Evolutionary conservation across 805 yeast genomes (phyloP), one percentile per base, ranked within the genome.

Genomic region (Starmerella sp.): DNA sequence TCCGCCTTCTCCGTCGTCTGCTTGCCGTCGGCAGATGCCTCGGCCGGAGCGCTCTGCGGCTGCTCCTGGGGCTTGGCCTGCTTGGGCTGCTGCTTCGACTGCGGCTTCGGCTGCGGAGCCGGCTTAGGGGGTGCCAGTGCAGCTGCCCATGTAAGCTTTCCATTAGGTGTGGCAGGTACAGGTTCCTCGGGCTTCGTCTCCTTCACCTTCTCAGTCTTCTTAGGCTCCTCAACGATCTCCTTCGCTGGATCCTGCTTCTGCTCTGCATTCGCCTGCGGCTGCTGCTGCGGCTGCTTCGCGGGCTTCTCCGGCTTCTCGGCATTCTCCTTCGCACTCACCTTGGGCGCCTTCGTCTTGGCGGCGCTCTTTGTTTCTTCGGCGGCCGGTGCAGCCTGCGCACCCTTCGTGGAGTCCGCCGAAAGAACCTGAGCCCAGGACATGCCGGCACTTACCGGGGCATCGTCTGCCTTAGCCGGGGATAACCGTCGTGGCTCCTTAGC

Each of bases 71-170:
- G n/a, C 48, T 44, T 44, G 14, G 37, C 28, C 48, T 9, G 46
- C 30, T 39, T 44, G 31, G 45, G 56, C 47, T 30, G 49, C n/a
- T 7, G 34, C 39, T 41, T 29, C 36, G 37, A 11, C 42, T 53
- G 47, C 30, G 31, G 35, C 30, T 39, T 50, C 39, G 45, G 57
- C 44, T 22, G 47, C 17, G 59, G 54, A 48, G 34, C 48, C 11
- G 43, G 55, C 54, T 56, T 36, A 30, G 59, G 54, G 32, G 61
- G 54, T 13, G 59, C 55, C n/a, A 60, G 59, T 36, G 59, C 62
- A 17, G 57, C 60, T 11, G 65, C 63, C 64, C 66, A 63, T 28
- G 62, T 55, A 34, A 56, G 48, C 55, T 51, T 60, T 35, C 64
- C 61, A 48, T 57, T 50, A 31, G 48, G 51, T 22, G 57, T 42